Evolutionary conservation across 2,329 filamentous ascomycete species (phyloP), one percentile per base, ranked within the genome.

Genomic region (Amylocarpus encephaloides): DNA sequence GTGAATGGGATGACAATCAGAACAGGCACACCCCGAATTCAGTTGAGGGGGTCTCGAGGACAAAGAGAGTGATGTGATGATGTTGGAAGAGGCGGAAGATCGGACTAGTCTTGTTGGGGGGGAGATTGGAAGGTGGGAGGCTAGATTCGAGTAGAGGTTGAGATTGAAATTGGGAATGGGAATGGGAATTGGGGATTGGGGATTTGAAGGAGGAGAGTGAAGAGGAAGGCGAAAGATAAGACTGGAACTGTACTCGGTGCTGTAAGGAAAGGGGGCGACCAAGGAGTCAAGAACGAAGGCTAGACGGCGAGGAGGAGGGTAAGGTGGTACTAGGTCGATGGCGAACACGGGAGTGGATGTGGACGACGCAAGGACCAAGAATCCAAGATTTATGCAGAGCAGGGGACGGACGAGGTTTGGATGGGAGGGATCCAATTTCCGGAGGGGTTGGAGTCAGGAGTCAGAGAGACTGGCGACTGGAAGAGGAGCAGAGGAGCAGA

Each of bases 1-100:
- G 42, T 50, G 34, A 34, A 45, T 50, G 42, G 48, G 42, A 45
- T 33, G 48, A 45, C 34, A 26, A 46, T 50, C 48, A 29, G 42
- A 50, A 42, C 47, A 39, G 32, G 40, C 35, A 40, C 35, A 46
- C 41, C 47, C 47, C 40, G 36, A 41, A 26, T 44, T 41, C 16
- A 34, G 41, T 30, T 32, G 29, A 18, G 48, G 26, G n/a, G 22
- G 22, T 26, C 22, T 46, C 38, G 26, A 34, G 13, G 36, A 10
- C 43, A 26, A 22, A 49, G 41, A 19, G 41, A 49, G 42, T 29
- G 48, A 22, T 50, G 40, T 45, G 48, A 45, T 45, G 48, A 45
- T 46, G 34, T 42, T 41, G 42, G 48, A 19, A 6, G 11, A 16
- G 35, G 12, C 45, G 29, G 35, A 35, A 29, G 38, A 42, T 48